A percentile compares a stretch with the other conserved stretches of the same genome.
These are phyloP conservation scores for Naganishia antarctica DNA, from an alignment of 768 basidiomycete species.

Conservation along the genomic window DNA sequence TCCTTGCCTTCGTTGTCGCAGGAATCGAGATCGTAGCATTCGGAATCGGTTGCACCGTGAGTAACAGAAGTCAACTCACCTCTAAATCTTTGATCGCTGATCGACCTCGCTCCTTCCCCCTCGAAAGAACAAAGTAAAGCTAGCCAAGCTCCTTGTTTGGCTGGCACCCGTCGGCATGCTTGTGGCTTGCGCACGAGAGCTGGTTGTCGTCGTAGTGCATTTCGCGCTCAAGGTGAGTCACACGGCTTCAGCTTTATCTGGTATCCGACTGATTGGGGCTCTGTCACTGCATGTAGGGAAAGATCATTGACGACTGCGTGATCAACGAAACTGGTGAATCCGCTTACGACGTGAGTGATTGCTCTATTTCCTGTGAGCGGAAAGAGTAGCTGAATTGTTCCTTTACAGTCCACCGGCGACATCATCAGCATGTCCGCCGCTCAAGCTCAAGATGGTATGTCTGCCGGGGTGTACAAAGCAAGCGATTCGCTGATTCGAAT, in stretches of 20 bases:
- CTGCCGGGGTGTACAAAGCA: no score
- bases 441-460: conserved; percentile 20
- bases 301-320: conserved; percentile 39
- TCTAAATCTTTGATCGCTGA: not conserved
- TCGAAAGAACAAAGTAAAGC: conserved; percentile 33
- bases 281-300: conserved; percentile 22
- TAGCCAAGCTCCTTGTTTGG: conserved; percentile 33
- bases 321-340: conserved; percentile 18
- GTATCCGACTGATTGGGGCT: no score
- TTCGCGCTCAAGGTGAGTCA: conserved; percentile 37
- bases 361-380: not conserved
- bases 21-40: conserved; percentile 34
- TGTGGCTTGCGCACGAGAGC: conserved; percentile 26
- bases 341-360: not conserved
- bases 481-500: no score
- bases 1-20: conserved; percentile 38
- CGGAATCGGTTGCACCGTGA: conserved; percentile 34
- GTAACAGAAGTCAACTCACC: conserved; percentile 4
- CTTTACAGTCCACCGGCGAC: not conserved
- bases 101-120: not conserved
- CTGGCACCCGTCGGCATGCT: conserved; percentile 39
- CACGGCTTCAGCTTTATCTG: not conserved
- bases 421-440: not conserved
- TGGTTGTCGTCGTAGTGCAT: conserved; percentile 35
- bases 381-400: not conserved